Evolutionary conservation across 2,329 filamentous ascomycete species (phyloP).

Genomic region (Volutella citrinella): DNA sequence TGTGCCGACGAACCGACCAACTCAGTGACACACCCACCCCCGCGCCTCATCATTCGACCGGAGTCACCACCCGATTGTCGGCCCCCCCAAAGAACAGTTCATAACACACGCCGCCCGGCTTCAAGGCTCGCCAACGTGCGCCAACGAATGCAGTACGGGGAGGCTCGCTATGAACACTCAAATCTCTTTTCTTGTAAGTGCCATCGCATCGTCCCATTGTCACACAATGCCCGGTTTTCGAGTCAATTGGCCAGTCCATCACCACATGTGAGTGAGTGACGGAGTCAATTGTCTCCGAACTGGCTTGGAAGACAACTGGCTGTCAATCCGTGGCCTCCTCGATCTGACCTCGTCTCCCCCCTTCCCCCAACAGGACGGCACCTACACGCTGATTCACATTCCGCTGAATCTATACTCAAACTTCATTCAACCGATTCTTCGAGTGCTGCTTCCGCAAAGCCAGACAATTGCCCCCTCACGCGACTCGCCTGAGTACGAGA

Average conservation of each 20-base stretch:
- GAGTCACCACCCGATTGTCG: too few species aligned
- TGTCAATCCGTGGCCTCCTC: constrained; percentile 30
- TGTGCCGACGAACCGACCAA: too few species aligned
- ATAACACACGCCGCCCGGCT: too few species aligned
- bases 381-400: constrained; percentile 86
- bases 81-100: too few species aligned
- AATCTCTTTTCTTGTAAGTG: constrained; percentile 55
- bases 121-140: too few species aligned
- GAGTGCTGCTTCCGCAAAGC: constrained; percentile 70
- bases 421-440: constrained; percentile 84
- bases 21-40: too few species aligned
- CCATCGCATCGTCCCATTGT: too few species aligned
- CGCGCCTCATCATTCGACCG: too few species aligned
- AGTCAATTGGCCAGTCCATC: not conserved
- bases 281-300: not conserved
- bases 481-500: constrained; percentile 33
- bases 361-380: constrained; percentile 91
- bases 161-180: constrained; percentile 50
- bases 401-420: constrained; percentile 73
- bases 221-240: too few species aligned
- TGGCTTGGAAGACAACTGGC: constrained; percentile 19
- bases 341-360: too few species aligned
- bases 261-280: not conserved
- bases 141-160: constrained; percentile 3
- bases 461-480: constrained; percentile 36